phyloP scores from a whole-genome alignment of 2,329 filamentous ascomycete genomes.

The Alternaria sp. region DNA sequence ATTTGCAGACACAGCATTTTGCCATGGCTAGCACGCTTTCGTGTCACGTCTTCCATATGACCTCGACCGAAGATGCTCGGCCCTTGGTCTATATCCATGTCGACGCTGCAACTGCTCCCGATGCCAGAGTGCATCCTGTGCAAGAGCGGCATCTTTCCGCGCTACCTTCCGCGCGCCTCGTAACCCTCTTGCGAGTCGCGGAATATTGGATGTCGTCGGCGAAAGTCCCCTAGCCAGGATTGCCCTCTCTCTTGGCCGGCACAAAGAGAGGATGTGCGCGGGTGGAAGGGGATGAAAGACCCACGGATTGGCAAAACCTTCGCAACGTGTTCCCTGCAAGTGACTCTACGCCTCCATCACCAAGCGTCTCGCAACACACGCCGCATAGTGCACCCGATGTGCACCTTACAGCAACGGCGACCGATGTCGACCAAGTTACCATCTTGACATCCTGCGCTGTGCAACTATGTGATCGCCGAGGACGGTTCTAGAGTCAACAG shows the following conservation, averaged over 20 bases:
- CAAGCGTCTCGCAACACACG: constrained; percentile 6
- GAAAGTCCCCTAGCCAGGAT: constrained; percentile 22
- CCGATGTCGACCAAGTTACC: constrained; percentile 20
- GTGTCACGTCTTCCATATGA: constrained; percentile 15
- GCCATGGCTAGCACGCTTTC: constrained; percentile 4
- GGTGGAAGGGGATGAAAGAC: constrained; percentile 22
- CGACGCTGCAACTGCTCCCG: constrained; percentile 21
- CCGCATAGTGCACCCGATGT: constrained; percentile 18
- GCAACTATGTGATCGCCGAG: constrained; percentile 38
- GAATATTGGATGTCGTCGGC: constrained; percentile 16
- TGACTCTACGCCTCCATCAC: constrained; percentile 8
- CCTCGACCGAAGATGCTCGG: constrained; percentile 22
- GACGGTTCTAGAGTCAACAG: constrained; percentile 26
- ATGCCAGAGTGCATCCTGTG: constrained; percentile 17
- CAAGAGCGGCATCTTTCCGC: constrained; percentile 15
- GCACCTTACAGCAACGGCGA: constrained; percentile 39
- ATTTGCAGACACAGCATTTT: constrained; percentile 2
- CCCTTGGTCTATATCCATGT: not conserved
- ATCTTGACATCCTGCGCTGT: constrained; percentile 21
- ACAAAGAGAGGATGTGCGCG: constrained; percentile 31
- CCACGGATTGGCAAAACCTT: constrained; percentile 20
- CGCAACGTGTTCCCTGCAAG: constrained; percentile 27
- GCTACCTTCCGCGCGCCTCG: constrained; percentile 7
- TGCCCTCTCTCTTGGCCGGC: constrained; percentile 13
- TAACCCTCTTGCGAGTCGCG: constrained; percentile 15